These are phyloP conservation scores for Cantharellus anzutake DNA, from an alignment of 768 basidiomycete genomes.

Conservation along the genomic window DNA sequence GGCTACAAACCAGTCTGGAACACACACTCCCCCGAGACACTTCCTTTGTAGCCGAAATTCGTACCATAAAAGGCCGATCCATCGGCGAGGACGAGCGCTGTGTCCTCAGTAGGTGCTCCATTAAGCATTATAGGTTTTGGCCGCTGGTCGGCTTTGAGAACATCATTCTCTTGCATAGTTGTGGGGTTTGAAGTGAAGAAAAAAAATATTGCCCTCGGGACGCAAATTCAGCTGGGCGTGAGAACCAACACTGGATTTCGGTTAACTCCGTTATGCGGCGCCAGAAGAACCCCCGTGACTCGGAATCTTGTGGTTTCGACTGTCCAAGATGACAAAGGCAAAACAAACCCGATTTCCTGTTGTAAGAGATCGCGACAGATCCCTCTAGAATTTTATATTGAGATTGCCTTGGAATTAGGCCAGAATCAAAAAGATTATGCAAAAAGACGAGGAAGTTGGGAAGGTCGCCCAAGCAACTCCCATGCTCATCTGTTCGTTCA, in stretches of 20 bases:
- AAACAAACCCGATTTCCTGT: conserved; percentile 85
- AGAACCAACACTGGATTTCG: neutral
- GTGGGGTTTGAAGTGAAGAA: neutral
- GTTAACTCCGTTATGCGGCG: neutral
- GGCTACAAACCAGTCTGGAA: conserved; percentile 85
- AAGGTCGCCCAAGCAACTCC: conserved; percentile 96
- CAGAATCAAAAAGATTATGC: conserved; percentile 98
- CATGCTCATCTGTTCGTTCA: conserved; percentile 75
- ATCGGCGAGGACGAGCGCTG: conserved; percentile 76
- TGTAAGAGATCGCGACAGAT: conserved; percentile 26
- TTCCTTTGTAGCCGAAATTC: conserved; percentile 82
- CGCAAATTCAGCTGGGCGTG: neutral
- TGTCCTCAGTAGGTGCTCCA: conserved; percentile 21
- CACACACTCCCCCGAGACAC: conserved; percentile 93
- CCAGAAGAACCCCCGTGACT: neutral
- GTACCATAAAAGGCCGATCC: conserved; percentile 76
- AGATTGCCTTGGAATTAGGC: conserved; percentile 35
- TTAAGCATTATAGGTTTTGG: neutral
- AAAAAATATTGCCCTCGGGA: neutral
- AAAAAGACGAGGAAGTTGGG: conserved; percentile 97
- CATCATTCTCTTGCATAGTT: neutral
- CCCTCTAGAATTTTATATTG: too few species aligned
- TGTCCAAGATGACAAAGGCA: conserved; percentile 38
- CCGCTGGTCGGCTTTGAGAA: too few species aligned
- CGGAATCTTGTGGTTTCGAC: neutral